Evolutionary conservation across 257 asterid species (phyloP), one percentile per base, ranked within the genome.

Genomic region (Penstemon eatonii): DNA sequence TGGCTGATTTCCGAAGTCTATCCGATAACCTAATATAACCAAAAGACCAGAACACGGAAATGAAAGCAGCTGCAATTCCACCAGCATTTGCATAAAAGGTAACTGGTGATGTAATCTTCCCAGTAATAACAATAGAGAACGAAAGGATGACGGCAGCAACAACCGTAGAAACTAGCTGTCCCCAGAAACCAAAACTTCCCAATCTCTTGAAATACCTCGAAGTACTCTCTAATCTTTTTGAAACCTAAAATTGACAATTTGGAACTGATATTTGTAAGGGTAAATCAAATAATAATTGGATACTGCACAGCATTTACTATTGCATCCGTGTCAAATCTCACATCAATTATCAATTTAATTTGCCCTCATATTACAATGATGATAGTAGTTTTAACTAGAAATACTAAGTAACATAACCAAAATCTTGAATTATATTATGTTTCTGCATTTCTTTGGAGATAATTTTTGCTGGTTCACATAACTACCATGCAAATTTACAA

Each of bases 101-200:
- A 70, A 81, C 86, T 25, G 96, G 96, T 0, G 99, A 89, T 4
- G 99, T 85, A 59, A 90, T 78, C 79, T 82, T 87, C 79, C 99
- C 99, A 3, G 95, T 85, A 50, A 89, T 75, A 65, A 85, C 81
- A 56, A 81, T 63, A 11, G 97, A 87, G 81, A 91, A 94, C 5
- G 99, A 91, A 66, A 94, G 96, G 79, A 94, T 89, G 49, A 86
- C 96, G 3, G 97, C 96, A 37, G 96, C 74, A 65, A 91, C 96
- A 67, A 89, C 60, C 0, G 97, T 94, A 80, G 85, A 84, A 55
- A 94, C 81, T 43, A 94, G 89, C 81, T 94, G 97, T 66, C 95
- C 92, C 99, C 98, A 94, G 69, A 94, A 91, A 13, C 98, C 99
- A 10, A 94, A 85, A 69, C 96, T 85, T 36, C 99, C 99, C 81